phyloP scores from a whole-genome alignment of 2,329 filamentous ascomycete genomes.

The Dryadomyces quercivorus region DNA sequence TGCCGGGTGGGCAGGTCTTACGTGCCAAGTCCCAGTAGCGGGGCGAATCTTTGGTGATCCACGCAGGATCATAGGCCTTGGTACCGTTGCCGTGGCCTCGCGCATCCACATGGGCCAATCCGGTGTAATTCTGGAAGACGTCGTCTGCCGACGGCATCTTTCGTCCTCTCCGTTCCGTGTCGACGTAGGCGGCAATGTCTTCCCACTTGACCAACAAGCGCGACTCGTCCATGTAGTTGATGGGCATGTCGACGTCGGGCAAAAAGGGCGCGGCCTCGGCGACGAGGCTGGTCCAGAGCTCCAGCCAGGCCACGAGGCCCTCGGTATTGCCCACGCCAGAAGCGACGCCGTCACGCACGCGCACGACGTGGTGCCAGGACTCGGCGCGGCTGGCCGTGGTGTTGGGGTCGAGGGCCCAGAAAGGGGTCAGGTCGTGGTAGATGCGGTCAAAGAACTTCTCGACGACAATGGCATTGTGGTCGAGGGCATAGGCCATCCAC shows the following conservation, averaged over 20 bases:
- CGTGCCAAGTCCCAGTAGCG: conserved; percentile 47
- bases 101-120: conserved; percentile 24
- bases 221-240: conserved; percentile 53
- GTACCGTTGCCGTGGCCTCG: conserved; percentile 9
- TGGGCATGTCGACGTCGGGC: conserved; percentile 54
- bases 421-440: conserved; percentile 38
- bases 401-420: conserved; percentile 38
- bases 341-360: conserved; percentile 33
- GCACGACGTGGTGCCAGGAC: conserved; percentile 32
- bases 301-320: conserved; percentile 30
- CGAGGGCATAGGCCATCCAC: conserved; percentile 32
- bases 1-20: conserved; percentile 43
- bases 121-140: conserved; percentile 31
- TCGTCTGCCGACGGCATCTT: conserved; percentile 28
- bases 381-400: conserved; percentile 21
- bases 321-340: conserved; percentile 24
- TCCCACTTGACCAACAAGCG: conserved; percentile 49
- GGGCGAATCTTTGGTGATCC: conserved; percentile 30
- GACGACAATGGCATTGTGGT: conserved; percentile 29
- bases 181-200: conserved; percentile 37
- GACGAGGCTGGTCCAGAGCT: conserved; percentile 37
- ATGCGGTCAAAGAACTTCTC: conserved; percentile 41
- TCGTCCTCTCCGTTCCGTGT: conserved; percentile 31
- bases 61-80: conserved; percentile 32
- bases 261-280: conserved; percentile 37